Evolutionary conservation across 768 basidiomycete species (phyloP).

Genomic region (Mrakia frigida): DNA sequence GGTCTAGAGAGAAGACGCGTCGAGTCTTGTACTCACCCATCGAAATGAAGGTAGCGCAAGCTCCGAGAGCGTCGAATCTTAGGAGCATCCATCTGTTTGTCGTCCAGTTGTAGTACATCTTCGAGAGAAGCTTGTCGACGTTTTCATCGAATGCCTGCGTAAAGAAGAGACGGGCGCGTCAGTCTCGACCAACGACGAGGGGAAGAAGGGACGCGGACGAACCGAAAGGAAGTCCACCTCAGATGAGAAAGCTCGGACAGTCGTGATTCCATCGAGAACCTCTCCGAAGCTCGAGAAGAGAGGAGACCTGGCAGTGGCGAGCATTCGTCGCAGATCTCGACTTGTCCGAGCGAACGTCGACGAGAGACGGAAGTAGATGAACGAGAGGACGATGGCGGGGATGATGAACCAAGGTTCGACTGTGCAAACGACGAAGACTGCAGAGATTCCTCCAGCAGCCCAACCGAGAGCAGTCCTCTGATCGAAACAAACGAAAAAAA

Average conservation of each 20-base stretch:
- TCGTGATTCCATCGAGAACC: slow-evolving; percentile 59
- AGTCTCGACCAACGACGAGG: no score
- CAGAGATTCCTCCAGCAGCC: slow-evolving; percentile 58
- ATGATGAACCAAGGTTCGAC: slow-evolving; percentile 51
- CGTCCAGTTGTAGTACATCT: slow-evolving; percentile 25
- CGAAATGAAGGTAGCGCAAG: slow-evolving; percentile 62
- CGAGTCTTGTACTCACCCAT: slow-evolving; percentile 37
- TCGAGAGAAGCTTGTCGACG: slow-evolving; percentile 22
- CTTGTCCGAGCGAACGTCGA: slow-evolving; percentile 35
- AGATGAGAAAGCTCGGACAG: slow-evolving; percentile 68
- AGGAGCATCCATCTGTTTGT: slow-evolving; percentile 1
- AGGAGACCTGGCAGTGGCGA: slow-evolving; percentile 63
- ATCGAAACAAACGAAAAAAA: no score
- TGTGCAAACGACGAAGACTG: slow-evolving; percentile 55
- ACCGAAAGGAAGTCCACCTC: slow-evolving; percentile 51
- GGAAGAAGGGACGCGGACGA: no score
- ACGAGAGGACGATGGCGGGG: slow-evolving; percentile 62
- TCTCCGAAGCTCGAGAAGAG: slow-evolving; percentile 71
- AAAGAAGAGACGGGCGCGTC: no score
- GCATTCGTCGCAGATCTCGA: slow-evolving; percentile 62
- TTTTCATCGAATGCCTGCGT: slow-evolving; percentile 7
- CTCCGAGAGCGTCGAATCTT: slow-evolving; percentile 50
- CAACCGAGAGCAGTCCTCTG: slow-evolving; percentile 54
- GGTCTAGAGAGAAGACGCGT: no score
- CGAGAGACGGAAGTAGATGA: slow-evolving; percentile 50